phyloP scores from a whole-genome alignment of 257 asterid genomes.

The Solanum chiquidenum region DNA sequence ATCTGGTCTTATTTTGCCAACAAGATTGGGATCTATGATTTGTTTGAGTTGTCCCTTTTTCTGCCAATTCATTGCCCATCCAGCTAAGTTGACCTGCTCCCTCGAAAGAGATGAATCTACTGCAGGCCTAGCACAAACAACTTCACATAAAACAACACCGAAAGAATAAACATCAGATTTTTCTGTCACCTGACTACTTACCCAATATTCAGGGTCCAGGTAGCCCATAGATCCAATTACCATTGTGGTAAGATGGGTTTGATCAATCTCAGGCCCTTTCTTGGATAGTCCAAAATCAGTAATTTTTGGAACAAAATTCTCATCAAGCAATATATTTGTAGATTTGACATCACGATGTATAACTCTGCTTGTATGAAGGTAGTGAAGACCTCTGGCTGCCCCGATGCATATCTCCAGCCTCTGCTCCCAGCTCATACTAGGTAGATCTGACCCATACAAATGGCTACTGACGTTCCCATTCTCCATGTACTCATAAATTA shows the following conservation, averaged over 20 bases:
- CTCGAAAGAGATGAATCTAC: background rate
- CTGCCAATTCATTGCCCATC: background rate
- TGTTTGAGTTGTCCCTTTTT: background rate
- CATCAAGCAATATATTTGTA: background rate
- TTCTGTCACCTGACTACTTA: too few species aligned
- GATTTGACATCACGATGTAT: background rate
- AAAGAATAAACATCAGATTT: too few species aligned
- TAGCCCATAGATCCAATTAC: too few species aligned
- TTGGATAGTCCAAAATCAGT: background rate
- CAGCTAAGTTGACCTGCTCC: background rate
- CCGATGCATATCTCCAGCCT: background rate
- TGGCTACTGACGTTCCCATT: background rate
- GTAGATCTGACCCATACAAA: background rate
- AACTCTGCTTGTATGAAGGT: background rate
- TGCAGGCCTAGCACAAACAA: background rate
- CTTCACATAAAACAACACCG: too few species aligned
- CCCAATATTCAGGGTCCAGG: too few species aligned
- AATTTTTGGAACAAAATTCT: background rate
- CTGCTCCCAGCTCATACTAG: background rate
- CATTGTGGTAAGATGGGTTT: too few species aligned
- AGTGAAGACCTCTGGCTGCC: background rate
- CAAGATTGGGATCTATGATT: background rate
- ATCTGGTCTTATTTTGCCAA: background rate
- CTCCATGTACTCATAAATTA: background rate
- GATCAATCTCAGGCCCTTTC: background rate